Evolutionary conservation across 306 rosid species (phyloP), one percentile per base, ranked within the genome.

Genomic region (Hippophae gyantsensis): DNA sequence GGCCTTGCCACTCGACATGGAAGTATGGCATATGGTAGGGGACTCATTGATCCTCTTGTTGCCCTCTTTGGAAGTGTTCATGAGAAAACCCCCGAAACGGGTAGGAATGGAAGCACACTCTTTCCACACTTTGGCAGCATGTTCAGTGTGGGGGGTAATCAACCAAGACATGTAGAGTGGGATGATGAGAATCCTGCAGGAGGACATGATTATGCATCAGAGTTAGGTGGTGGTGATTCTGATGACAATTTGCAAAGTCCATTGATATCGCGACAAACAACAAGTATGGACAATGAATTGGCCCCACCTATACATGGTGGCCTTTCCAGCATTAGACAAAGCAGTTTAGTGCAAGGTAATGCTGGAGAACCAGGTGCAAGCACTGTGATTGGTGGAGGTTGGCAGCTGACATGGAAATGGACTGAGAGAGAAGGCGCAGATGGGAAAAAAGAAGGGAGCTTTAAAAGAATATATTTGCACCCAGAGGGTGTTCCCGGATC

Each of bases 351-450:
- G 50, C 86, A 67, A 48, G 89, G 81, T 53, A 72, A 58, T 65
- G 79, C 77, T 40, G 94, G 86, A 32, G 38, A 32, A 32, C 38
- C 38, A 18, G 95, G 82, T 10, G 82, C 94, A 52, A 79, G 94
- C 79, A 74, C 85, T 43, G 94, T 81, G 64, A 90, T 90, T 74
- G 97, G 96, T 59, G 94, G 96, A 18, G 96, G 97, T 61, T 90
- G 97, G 97, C 97, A 90, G 73, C 77, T 90, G 61, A 94, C 97
- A 13, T 90, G 94, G 94, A 87, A 87, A 76, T 90, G 96, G 97
- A 49, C 95, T 8, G 97, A 85, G 76, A 80, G 69, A 63, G 95
- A 82, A 64, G 89, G 84, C 46, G 61, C 72, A 23, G 90, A 81
- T 79, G 97, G 97, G 65, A 80, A 75, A 46, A 86, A 77, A 66